A percentile compares a stretch with the other conserved stretches of the same genome.
phyloP scores from a whole-genome alignment of 768 basidiomycete species.

The Collybiopsis luxurians region DNA sequence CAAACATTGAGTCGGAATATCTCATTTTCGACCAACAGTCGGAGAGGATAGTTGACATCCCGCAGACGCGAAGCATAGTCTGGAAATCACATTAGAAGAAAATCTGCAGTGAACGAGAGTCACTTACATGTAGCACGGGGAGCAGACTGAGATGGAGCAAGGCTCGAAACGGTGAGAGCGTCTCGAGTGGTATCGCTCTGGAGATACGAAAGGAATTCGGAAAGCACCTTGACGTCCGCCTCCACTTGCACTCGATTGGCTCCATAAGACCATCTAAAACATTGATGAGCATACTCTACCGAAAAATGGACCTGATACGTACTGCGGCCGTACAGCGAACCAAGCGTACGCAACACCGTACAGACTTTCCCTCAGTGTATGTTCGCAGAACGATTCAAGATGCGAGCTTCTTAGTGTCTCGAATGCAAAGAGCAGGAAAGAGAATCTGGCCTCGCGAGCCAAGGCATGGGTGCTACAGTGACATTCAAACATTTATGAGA shows the following conservation, averaged over 20 bases:
- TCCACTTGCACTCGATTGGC: slow-evolving; percentile 88
- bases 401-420: slow-evolving; percentile 87
- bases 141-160: slow-evolving; percentile 48
- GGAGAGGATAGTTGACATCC: slow-evolving; percentile 70
- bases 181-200: slow-evolving; percentile 71
- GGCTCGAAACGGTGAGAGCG: slow-evolving; percentile 54
- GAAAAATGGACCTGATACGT: slow-evolving; percentile 29
- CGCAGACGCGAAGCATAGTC: slow-evolving; percentile 63
- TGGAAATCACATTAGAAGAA: slow-evolving; percentile 19
- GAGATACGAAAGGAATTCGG: slow-evolving; percentile 78
- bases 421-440: slow-evolving; percentile 90
- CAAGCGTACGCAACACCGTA: slow-evolving; percentile 84
- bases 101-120: not conserved
- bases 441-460: slow-evolving; percentile 86
- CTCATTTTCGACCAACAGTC: slow-evolving; percentile 88
- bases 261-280: slow-evolving; percentile 92
- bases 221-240: slow-evolving; percentile 82
- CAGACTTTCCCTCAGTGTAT: slow-evolving; percentile 66
- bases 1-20: slow-evolving; percentile 84
- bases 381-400: slow-evolving; percentile 81
- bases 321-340: slow-evolving; percentile 96
- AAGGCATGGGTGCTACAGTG: slow-evolving; percentile 79
- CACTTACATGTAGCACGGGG: slow-evolving; percentile 41
- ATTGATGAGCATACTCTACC: slow-evolving; percentile 3
- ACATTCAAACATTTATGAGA: not conserved